Evolutionary conservation across 2,329 filamentous ascomycete species (phyloP).

Genomic region (Trichoderma sp.): DNA sequence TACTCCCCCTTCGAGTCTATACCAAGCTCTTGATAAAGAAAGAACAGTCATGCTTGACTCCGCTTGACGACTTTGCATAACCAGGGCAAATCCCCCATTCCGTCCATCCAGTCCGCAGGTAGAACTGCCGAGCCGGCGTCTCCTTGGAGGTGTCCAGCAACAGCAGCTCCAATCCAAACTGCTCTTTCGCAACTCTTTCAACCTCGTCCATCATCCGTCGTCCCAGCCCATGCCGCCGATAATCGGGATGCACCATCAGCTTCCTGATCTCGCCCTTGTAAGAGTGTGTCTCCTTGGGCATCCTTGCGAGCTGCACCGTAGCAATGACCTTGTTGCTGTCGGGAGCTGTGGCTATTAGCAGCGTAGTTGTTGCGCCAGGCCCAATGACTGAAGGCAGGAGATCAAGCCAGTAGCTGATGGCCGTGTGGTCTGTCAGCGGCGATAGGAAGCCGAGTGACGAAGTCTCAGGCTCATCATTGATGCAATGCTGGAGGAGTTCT

Average conservation of each 20-base stretch:
- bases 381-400: slow-evolving; percentile 16
- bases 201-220: slow-evolving; percentile 26
- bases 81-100: slow-evolving; percentile 30
- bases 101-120: slow-evolving; percentile 26
- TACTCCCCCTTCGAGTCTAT: not conserved
- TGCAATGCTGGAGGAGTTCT: slow-evolving; percentile 26
- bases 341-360: slow-evolving; percentile 22
- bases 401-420: slow-evolving; percentile 25
- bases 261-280: slow-evolving; percentile 30
- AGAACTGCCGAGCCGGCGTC: slow-evolving; percentile 28
- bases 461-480: slow-evolving; percentile 27
- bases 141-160: slow-evolving; percentile 28
- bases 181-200: slow-evolving; percentile 23
- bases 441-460: slow-evolving; percentile 32
- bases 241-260: slow-evolving; percentile 27
- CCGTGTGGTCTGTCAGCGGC: slow-evolving; percentile 26
- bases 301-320: slow-evolving; percentile 24
- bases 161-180: slow-evolving; percentile 25
- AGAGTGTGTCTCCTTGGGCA: slow-evolving; percentile 27
- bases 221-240: slow-evolving; percentile 25
- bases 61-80: slow-evolving; percentile 26
- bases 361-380: slow-evolving; percentile 1
- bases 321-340: slow-evolving; percentile 22
- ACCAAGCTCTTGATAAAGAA: slow-evolving; percentile 25
- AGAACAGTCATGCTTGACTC: slow-evolving; percentile 21